Evolutionary conservation across 2,329 filamentous ascomycete genomes (phyloP), one percentile per base, ranked within the genome.

Genomic region (Diaporthe australafricana): DNA sequence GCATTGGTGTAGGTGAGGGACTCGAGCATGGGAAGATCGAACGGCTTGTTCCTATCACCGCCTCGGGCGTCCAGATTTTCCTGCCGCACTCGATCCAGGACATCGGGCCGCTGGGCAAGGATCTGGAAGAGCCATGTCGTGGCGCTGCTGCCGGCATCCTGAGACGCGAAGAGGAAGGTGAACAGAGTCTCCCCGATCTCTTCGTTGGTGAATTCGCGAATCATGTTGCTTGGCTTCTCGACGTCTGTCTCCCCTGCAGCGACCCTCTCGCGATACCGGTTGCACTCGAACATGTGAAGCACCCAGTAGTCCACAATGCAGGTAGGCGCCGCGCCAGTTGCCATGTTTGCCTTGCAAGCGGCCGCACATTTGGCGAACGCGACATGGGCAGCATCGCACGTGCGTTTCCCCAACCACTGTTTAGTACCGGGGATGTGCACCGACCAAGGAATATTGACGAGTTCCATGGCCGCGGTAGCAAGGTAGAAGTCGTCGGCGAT

Each of bases 291-390:
- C 90, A 95, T 94, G 73, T 89, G 86, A 76, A 89, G 87, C 68
- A 95, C 87, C 93, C 93, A 95, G 48, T 90, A 90, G 79, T 95
- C 93, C 79, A 95, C 89, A 76, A 94, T 94, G 80, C 93, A 95
- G 32, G 88, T 89, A 20, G 93, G 86, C 75, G 89, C 83, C 45
- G 90, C 92, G 74, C 92, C 93, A 45, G 88, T 85, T 71, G 90
- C 88, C 91, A 95, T 93, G 75, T 90, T 88, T 22, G 89, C 87
- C 79, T 92, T 94, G 79, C 91, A 90, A 79, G 92, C 92, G 1
- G 90, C 91, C 25, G 92, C 91, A 78, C 92, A 94, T 77, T 89
- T 90, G 62, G 89, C 83, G 76, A 95, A 95, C 76, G 93, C 92
- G 17, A 85, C 86, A 27, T 93, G 84, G 1, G 94, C 91, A 81